Base-by-base conservation (phyloP, 164 flowering plant species). In the Vitis riparia region DNA sequence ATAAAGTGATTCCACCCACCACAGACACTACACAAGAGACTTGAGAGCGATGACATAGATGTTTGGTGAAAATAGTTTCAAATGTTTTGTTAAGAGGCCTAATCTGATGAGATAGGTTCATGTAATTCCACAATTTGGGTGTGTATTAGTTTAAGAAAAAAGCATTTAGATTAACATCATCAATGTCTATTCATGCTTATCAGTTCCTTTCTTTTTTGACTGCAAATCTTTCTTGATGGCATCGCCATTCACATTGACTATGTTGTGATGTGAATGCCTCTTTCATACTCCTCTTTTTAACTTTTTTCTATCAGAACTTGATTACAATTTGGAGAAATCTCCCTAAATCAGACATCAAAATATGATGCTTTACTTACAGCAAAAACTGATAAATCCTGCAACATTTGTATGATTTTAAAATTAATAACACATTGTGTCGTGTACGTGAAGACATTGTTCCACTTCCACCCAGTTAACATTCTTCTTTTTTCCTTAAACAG, bases 1-100 rank as follows among this genome's bases (percentile, higher is more conserved):
- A 51, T 60, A 80, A 80, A 80, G 84, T 78, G 73, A 78, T 82
- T 78, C 85, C 81, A 73, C 77, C 72, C 67, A 73, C 76, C 70
- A 49, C 70, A 12, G 23, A 14, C 59, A 16, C 17, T 51, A 16
- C 11, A 44, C 9, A 37, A 56, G 58, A 56, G 48, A 71, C 7
- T 37, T 37, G 16, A 51, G 30, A 63, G 50, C 59, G 9, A 50
- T 30, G 76, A 52, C 53, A 53, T 2, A 44, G 53, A 72, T 58
- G 68, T 51, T 71, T 68, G 63, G 56, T 69, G 51, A 57, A 68
- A 63, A 19, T 61, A 15, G 58, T 59, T 29, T 56, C 60, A 14
- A 23, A 63, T 67, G 68, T 47, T 74, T 69, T 69, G 37, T 55
- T 19, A 37, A 55, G 10, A 53, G 9, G 13, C 37, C 37, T 65